Base-by-base conservation (phyloP, 306 rosid genomes). In the Spatholobus suberectus region DNA sequence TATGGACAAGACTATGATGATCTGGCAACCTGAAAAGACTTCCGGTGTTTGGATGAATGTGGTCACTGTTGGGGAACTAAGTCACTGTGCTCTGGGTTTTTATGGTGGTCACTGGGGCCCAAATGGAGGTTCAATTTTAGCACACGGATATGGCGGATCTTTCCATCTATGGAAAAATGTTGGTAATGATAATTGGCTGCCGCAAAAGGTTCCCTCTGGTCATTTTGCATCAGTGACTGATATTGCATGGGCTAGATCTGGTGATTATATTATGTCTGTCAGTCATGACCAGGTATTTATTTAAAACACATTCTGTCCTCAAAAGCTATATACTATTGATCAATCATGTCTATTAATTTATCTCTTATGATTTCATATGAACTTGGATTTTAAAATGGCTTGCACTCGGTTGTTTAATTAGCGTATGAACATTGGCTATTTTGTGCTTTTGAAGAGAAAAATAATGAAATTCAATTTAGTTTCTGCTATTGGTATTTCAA, bases 1-100 rank as follows among this genome's bases (percentile, higher is more conserved):
- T 14, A 96, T 96, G 97, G 99, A 94, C 96, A 96, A 96, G 91
- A 91, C 99, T 74, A 94, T 96, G 99, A 96, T 96, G 99, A 87
- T 96, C 73, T 96, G 98, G 99, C 92, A 96, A 85, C 99, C 99
- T 52, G 99, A 96, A 82, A 87, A 66, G 80, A 92, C 89, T 63
- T 91, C 97, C 82, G 99, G 98, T 35, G 91, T 96, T 82, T 96
- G 99, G 99, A 94, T 94, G 97, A 96, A 96, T 85, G 98, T 93
- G 68, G 99, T 96, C 44, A 96, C 97, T 47, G 99, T 96, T 62
- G 99, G 99, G 35, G 99, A 96, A 81, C 84, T 94, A 71, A 92
- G 98, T 83, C 99, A 96, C 85, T 92, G 96, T 88, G 99, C 99
- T 74, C 82, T 96, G 32, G 99, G 98, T 69, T 96, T 96, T 84